Percentiles rank a stretch among this genome's conserved stretches.
phyloP scores from a whole-genome alignment of 495 filamentous ascomycete species.

The Neurospora sp. region DNA sequence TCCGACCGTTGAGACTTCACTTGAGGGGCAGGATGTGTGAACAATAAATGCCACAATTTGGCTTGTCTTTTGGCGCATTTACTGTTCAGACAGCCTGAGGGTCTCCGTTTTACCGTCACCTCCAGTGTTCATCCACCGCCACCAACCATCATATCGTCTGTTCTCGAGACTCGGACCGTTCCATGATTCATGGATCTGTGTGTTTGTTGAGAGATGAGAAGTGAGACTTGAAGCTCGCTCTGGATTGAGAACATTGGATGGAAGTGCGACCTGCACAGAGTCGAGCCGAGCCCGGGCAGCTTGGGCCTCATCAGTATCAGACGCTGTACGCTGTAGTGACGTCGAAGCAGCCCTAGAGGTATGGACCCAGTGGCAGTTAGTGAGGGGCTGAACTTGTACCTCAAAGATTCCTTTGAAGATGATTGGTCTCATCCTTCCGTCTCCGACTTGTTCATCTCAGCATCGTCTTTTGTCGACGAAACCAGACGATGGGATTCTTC shows the following conservation, averaged over 20 bases:
- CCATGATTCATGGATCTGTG: neutral
- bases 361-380: neutral
- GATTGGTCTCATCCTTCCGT: neutral
- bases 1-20: neutral
- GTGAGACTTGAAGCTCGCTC: neutral
- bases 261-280: neutral
- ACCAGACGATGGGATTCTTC: neutral
- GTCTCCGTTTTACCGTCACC: neutral
- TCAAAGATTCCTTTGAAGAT: neutral
- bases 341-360: neutral
- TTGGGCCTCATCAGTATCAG: neutral
- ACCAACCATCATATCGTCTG: neutral
- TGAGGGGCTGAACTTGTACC: neutral
- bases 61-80: too few relatives aligned
- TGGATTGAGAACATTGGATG: neutral
- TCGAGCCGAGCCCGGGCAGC: neutral
- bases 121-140: neutral
- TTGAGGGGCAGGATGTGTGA: neutral
- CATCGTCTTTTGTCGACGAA: neutral
- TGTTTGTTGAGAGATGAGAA: neutral
- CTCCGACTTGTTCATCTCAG: neutral
- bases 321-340: neutral
- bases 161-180: neutral
- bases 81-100: too few relatives aligned
- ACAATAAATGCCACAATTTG: too few relatives aligned